These are phyloP conservation scores for Bacterosira constricta DNA, from an alignment of 108 stramenopile genomes.

Conservation along the genomic window DNA sequence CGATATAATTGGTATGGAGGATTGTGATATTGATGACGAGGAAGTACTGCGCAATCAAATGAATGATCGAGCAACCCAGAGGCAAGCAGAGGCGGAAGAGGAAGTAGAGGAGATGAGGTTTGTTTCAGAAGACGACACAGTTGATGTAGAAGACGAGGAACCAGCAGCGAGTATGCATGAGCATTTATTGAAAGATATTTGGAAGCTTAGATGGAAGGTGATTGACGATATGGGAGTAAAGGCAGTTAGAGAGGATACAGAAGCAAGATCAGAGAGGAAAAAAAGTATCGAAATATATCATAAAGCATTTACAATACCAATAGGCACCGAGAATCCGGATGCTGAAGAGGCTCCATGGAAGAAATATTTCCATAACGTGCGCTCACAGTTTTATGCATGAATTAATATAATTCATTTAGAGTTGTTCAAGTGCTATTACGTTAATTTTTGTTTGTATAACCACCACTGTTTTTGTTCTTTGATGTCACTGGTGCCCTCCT, in stretches of 20 bases:
- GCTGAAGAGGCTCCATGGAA: not conserved
- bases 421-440: not conserved
- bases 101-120: too few relatives aligned
- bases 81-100: too few relatives aligned
- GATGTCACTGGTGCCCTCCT: too few relatives aligned
- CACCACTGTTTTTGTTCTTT: not conserved
- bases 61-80: too few relatives aligned
- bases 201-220: not conserved
- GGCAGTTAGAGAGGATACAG: not conserved
- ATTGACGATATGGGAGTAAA: not conserved
- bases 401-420: too few relatives aligned
- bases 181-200: not conserved
- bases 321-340: not conserved
- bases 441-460: too few relatives aligned
- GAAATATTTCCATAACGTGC: not conserved
- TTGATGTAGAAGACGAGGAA: not conserved
- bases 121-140: not conserved
- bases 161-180: not conserved
- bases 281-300: not conserved
- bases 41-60: too few relatives aligned
- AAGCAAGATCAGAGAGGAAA: not conserved
- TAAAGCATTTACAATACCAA: not conserved
- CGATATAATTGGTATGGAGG: too few relatives aligned
- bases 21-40: too few relatives aligned
- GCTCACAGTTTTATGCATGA: not conserved